These are phyloP conservation scores for Phytophthora ohioensis DNA, from an alignment of 352 stramenopile genomes.

Conservation along the genomic window DNA sequence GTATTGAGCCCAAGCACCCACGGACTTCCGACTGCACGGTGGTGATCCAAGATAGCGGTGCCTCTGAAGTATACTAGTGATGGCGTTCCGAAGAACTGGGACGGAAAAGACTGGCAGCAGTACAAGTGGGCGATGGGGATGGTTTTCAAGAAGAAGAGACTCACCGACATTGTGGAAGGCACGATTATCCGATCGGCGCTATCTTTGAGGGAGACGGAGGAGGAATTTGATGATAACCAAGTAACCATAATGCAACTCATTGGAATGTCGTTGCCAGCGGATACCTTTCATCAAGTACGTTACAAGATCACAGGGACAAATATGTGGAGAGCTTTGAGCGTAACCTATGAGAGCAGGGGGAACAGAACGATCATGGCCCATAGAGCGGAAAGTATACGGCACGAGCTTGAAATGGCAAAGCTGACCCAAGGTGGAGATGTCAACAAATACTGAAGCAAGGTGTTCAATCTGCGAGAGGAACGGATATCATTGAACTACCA, in stretches of 20 bases:
- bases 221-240: not conserved
- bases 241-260: constrained; percentile 9
- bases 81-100: not conserved
- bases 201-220: not conserved
- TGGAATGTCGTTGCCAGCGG: constrained; percentile 9
- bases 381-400: not conserved
- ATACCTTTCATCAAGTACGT: constrained; percentile 3
- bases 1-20: not conserved
- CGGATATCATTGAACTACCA: constrained; percentile 15
- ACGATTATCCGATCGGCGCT: not conserved
- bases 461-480: constrained; percentile 28
- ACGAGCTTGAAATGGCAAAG: constrained; percentile 11
- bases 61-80: constrained; percentile 4
- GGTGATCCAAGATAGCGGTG: not conserved
- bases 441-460: constrained; percentile 18
- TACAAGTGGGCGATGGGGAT: constrained; percentile 5
- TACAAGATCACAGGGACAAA: constrained; percentile 15
- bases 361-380: constrained; percentile 12
- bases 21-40: not conserved
- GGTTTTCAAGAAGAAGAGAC: not conserved
- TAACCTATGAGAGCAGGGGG: constrained; percentile 10
- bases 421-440: constrained; percentile 9
- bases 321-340: constrained; percentile 7
- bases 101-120: constrained; percentile 4
- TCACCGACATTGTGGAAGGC: not conserved